Conservation (phyloP, 225 moss, liverwort and hornwort species). For the Bryoerythrophyllum caledonicum region DNA sequence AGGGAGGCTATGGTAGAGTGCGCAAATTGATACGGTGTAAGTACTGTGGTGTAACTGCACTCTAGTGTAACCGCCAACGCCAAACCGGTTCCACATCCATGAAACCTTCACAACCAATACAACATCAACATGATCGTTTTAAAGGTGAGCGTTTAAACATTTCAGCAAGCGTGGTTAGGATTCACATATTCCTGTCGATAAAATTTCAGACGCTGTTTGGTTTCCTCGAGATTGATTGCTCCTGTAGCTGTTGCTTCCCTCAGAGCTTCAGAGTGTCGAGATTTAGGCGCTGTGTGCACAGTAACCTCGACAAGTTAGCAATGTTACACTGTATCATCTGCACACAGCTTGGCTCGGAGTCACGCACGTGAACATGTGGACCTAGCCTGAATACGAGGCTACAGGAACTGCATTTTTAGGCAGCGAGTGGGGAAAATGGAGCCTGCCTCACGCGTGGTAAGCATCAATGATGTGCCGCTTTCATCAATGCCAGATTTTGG, state of each 20-base stretch:
- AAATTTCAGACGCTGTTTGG: too few species aligned
- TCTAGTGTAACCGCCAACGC: neutral
- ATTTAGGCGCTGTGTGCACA: too few species aligned
- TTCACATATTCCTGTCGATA: too few species aligned
- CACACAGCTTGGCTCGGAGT: neutral
- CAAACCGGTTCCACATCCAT: neutral
- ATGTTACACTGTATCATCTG: neutral
- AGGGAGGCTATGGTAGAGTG: too few species aligned
- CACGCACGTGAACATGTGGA: conserved; percentile 7
- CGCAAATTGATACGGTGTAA: neutral
- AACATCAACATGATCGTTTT: too few species aligned
- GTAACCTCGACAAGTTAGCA: neutral
- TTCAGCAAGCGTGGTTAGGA: too few species aligned
- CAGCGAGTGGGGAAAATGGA: neutral
- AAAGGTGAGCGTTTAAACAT: too few species aligned
- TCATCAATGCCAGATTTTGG: neutral
- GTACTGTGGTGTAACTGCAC: neutral
- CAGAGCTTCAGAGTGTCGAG: too few species aligned
- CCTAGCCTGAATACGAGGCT: neutral
- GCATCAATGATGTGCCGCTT: neutral
- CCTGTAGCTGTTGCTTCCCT: too few species aligned
- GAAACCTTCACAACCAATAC: neutral
- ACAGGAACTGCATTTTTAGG: neutral
- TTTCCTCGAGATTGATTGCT: too few species aligned
- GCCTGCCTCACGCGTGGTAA: neutral